A percentile compares a stretch with the other conserved stretches of the same genome.
phyloP scores from a whole-genome alignment of 2,329 filamentous ascomycete species.

The Epichloe gansuensis region DNA sequence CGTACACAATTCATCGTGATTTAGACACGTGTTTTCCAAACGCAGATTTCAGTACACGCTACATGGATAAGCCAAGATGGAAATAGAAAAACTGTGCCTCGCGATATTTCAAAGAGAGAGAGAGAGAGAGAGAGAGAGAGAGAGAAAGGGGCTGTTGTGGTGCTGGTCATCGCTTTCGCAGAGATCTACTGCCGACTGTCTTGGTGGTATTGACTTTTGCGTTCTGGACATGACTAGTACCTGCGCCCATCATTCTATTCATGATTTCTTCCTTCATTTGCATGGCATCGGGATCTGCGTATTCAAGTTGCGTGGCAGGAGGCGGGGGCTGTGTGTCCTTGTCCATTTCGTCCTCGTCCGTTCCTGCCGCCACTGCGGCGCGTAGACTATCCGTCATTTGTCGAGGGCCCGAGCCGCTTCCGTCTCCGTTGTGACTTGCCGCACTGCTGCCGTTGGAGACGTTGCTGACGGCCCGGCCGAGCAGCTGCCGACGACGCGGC shows the following conservation, averaged over 20 bases:
- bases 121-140: not conserved
- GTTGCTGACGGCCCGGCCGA: constrained; percentile 48
- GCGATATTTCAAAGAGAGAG: not conserved
- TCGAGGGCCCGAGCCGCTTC: constrained; percentile 12
- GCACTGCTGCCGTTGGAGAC: constrained; percentile 37
- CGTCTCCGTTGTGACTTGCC: constrained; percentile 23
- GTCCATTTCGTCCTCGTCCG: constrained; percentile 10
- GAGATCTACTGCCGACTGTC: not conserved
- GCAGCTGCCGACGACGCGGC: constrained; percentile 34
- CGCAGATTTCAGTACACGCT: no score
- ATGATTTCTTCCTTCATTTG: constrained; percentile 31
- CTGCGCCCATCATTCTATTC: constrained; percentile 28
- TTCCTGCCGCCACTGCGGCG: constrained; percentile 6
- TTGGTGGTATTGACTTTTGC: not conserved
- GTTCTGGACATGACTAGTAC: not conserved
- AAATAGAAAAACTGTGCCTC: no score
- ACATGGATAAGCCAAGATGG: no score
- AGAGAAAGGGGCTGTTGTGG: not conserved
- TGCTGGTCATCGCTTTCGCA: constrained; percentile 3
- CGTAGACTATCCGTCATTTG: constrained; percentile 3
- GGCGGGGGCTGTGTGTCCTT: constrained; percentile 27
- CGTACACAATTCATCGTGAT: no score
- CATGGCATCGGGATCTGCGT: constrained; percentile 37
- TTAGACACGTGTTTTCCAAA: no score
- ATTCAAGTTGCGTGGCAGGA: constrained; percentile 40